phyloP scores from a whole-genome alignment of 352 stramenopile species.

The Phytophthora idaei region DNA sequence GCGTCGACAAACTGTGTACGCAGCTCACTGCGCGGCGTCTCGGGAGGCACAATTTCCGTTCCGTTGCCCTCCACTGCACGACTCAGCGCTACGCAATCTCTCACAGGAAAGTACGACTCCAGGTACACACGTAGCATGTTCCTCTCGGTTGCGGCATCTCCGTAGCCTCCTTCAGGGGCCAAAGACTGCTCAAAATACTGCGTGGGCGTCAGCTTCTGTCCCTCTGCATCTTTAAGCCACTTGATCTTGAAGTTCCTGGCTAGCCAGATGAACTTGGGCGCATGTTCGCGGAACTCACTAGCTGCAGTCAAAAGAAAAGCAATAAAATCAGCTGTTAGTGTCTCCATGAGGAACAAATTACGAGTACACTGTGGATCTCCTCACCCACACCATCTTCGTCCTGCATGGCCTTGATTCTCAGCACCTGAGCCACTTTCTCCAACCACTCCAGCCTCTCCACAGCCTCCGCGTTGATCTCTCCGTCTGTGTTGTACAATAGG shows the following conservation, averaged over 20 bases:
- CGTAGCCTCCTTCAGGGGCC: constrained; percentile 58
- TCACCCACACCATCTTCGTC: constrained; percentile 61
- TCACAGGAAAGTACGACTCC: constrained; percentile 46
- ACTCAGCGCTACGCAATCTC: constrained; percentile 55
- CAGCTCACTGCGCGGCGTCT: constrained; percentile 37
- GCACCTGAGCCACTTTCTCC: constrained; percentile 34
- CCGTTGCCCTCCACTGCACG: constrained; percentile 50
- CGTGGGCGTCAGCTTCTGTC: constrained; percentile 49
- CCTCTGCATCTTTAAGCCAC: constrained; percentile 53
- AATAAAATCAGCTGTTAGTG: constrained; percentile 16
- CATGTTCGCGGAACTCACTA: constrained; percentile 52
- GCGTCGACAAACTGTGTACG: constrained; percentile 62
- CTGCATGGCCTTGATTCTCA: constrained; percentile 63
- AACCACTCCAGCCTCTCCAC: constrained; percentile 61
- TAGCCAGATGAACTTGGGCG: constrained; percentile 70
- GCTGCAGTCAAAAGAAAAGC: constrained; percentile 21
- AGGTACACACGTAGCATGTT: constrained; percentile 73
- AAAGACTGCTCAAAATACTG: constrained; percentile 62
- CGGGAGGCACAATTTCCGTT: constrained; percentile 10
- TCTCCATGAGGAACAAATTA: constrained; percentile 1
- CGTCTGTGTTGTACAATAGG: constrained; percentile 65
- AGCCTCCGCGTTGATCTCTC: constrained; percentile 50
- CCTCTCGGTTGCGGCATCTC: constrained; percentile 49
- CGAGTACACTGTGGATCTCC: not conserved
- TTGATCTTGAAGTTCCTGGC: constrained; percentile 73